Base-by-base conservation (phyloP, 1,284 basidiomycete genomes). In the Golubevia sp. region DNA sequence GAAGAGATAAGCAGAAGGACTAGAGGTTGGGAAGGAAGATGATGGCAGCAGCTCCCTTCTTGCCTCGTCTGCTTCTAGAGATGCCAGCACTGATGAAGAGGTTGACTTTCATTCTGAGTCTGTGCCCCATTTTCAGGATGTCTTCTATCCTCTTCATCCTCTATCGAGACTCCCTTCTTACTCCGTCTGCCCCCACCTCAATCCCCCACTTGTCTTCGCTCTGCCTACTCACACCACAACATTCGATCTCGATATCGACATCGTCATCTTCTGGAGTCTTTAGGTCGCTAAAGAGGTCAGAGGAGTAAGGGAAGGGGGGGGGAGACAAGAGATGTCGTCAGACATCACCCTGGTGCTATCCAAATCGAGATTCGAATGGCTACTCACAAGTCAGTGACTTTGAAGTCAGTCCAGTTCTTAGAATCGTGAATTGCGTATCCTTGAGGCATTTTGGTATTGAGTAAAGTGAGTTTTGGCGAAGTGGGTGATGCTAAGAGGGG, bases 371-470 rank as follows among this genome's bases (percentile, higher is more conserved):
- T n/a, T n/a, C n/a, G n/a, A n/a, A n/a, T n/a, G n/a, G 38, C 18
- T 44, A 44, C 38, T 44, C 18, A 44, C 38, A 78, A 82, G 57
- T 81, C 76, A 57, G 65, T 68, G 64, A 78, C 70, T 71, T 81
- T 76, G 70, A 82, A 81, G 70, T 81, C 73, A 58, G 76, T 77
- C 75, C 77, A 81, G 62, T 79, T 74, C 65, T 75, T 75, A 52
- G 72, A 67, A 70, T 82, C 78, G 55, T 65, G 50, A 56, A 82
- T 77, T 50, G 74, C 75, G 71, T 82, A 80, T 71, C 78, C 78
- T 55, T 73, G 58, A 50, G 78, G 64, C 68, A 70, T 70, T 38
- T 5, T 64, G 3, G 38, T 27, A 13, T 27, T 49, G 49, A 34
- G 30, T 34, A n/a, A n/a, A n/a, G n/a, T n/a, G n/a, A n/a, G n/a